phyloP scores from a whole-genome alignment of 164 flowering plant species.

The Tetrastigma voinierianum region DNA sequence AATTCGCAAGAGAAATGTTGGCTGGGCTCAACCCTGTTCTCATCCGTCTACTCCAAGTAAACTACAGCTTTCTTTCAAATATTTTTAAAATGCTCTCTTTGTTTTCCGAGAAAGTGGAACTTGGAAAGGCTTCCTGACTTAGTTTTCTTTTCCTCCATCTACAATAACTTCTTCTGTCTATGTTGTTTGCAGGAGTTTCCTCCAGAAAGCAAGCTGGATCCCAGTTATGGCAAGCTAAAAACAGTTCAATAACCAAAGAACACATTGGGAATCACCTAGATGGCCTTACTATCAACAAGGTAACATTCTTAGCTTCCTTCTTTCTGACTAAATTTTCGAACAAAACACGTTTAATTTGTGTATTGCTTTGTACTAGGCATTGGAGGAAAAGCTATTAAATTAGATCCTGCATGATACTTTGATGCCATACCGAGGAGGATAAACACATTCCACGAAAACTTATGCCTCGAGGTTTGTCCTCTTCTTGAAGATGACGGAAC shows the following conservation, averaged over 20 bases:
- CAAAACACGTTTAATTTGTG: too few relatives aligned
- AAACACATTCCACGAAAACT: conserved; percentile 37
- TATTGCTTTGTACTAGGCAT: conserved; percentile 26
- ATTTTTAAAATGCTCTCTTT: neutral
- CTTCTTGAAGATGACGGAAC: conserved; percentile 47
- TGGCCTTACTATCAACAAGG: conserved; percentile 42
- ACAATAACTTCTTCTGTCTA: neutral
- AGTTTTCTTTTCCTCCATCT: neutral
- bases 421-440: conserved; percentile 59
- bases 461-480: conserved; percentile 59
- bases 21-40: conserved; percentile 78
- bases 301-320: conserved; percentile 10
- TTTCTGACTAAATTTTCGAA: neutral
- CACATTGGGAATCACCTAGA: conserved; percentile 30
- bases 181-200: conserved; percentile 51
- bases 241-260: conserved; percentile 39
- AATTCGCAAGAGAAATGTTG: conserved; percentile 82
- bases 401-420: conserved; percentile 51
- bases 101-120: neutral
- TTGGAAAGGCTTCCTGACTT: neutral
- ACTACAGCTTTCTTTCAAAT: neutral
- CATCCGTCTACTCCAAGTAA: conserved; percentile 56
- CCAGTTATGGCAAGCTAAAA: conserved; percentile 46
- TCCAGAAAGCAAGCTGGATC: conserved; percentile 50
- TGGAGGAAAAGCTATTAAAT: conserved; percentile 39